Evolutionary conservation across 2,329 filamentous ascomycete genomes (phyloP).

Genomic region (Grosmannia clavigera): DNA sequence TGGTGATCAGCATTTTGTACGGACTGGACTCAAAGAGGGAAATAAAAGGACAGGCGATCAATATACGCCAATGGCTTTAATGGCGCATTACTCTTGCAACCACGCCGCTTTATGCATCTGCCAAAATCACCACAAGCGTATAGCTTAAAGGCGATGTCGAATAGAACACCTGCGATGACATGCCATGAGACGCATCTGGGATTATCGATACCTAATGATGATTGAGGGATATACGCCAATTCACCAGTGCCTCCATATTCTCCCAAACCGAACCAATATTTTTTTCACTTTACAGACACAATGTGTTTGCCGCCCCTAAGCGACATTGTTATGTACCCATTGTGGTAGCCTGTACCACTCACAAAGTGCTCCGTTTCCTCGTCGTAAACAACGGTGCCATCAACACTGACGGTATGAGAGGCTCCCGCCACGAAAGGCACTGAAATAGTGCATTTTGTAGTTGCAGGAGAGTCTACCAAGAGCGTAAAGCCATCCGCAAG

Average conservation of each 20-base stretch:
- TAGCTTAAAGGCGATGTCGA: neutral
- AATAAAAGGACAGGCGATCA: neutral
- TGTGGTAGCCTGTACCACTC: constrained; percentile 15
- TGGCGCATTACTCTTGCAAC: neutral
- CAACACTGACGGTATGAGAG: constrained; percentile 6
- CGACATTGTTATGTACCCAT: constrained; percentile 5
- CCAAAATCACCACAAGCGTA: neutral
- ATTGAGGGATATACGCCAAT: neutral
- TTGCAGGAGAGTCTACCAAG: constrained; percentile 19
- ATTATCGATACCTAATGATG: neutral
- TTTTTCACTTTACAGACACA: neutral
- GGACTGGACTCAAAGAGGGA: constrained; percentile 8
- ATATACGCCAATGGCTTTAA: neutral
- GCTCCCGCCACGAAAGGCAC: constrained; percentile 11
- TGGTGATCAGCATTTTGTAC: constrained; percentile 7
- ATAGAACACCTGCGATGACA: neutral
- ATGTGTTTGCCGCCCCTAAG: constrained; percentile 6
- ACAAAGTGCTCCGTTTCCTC: constrained; percentile 24
- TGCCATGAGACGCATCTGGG: neutral
- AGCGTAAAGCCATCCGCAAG: constrained; percentile 14
- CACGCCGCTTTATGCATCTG: neutral
- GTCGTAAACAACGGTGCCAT: constrained; percentile 12
- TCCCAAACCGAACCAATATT: neutral
- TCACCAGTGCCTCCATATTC: neutral
- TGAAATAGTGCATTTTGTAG: constrained; percentile 17